Percentiles rank a stretch among this genome's conserved stretches.
These are phyloP conservation scores for Arabidopsis arenosa DNA, from an alignment of 345 rosid species.

Conservation along the genomic window DNA sequence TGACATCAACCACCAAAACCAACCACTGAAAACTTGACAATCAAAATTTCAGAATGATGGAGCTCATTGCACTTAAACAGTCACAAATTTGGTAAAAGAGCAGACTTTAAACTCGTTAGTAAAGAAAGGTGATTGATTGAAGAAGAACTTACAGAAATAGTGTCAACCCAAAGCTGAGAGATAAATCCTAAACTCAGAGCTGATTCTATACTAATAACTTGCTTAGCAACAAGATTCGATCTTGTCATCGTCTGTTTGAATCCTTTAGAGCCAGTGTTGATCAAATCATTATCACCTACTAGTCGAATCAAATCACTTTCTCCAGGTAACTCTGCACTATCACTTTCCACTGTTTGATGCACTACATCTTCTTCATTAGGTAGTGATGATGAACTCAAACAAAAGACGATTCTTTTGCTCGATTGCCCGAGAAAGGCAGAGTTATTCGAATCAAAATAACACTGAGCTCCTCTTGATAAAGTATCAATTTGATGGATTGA, in stretches of 20 bases:
- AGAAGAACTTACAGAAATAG: slow-evolving; percentile 55
- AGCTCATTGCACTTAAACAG: slow-evolving; percentile 8
- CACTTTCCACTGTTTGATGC: slow-evolving; percentile 16
- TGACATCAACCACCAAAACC: slow-evolving; percentile 73
- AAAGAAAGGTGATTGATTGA: not conserved
- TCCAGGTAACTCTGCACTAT: slow-evolving; percentile 1
- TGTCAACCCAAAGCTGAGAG: slow-evolving; percentile 88
- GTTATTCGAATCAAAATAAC: not conserved
- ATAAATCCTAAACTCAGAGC: slow-evolving; percentile 81
- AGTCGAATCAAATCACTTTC: slow-evolving; percentile 43
- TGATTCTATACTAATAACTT: slow-evolving; percentile 74
- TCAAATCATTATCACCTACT: slow-evolving; percentile 12
- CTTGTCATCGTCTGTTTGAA: slow-evolving; percentile 60
- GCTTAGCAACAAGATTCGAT: slow-evolving; percentile 80
- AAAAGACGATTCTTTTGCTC: no score
- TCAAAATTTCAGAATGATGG: not conserved
- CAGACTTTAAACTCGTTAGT: slow-evolving; percentile 7
- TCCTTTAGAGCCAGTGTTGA: slow-evolving; percentile 40
- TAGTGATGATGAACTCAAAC: slow-evolving; percentile 24
- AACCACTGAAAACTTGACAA: slow-evolving; percentile 59
- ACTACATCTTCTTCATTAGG: slow-evolving; percentile 30
- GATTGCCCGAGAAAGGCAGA: slow-evolving; percentile 32
- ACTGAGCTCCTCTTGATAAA: not conserved
- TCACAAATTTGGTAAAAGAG: not conserved
- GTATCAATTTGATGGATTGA: not conserved